Percentiles rank a stretch among this genome's conserved stretches.
phyloP scores from a whole-genome alignment of 352 stramenopile genomes.

The Phytophthora hybrid region DNA sequence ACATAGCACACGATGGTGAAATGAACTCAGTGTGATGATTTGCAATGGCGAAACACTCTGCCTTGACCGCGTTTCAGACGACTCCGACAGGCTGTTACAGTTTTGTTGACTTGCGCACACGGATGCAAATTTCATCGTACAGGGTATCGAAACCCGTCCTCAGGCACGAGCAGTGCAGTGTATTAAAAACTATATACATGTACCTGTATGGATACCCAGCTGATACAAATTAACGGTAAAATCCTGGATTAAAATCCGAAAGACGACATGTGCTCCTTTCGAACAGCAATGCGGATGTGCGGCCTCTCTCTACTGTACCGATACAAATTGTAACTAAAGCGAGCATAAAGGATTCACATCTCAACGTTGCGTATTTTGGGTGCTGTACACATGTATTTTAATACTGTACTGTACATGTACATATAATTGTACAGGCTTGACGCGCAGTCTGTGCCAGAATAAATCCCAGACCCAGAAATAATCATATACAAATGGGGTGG shows the following conservation, averaged over 20 bases:
- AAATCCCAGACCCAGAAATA: no score
- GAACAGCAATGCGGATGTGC: neutral
- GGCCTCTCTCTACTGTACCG: neutral
- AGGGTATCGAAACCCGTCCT: neutral
- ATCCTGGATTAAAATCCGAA: neutral
- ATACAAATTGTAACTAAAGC: no score
- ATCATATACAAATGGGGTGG: no score
- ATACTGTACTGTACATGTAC: no score
- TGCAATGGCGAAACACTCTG: neutral
- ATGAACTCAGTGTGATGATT: constrained; percentile 10
- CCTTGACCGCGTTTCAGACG: neutral
- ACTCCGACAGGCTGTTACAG: neutral
- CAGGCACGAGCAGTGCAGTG: neutral
- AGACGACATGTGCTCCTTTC: neutral
- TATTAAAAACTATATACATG: no score
- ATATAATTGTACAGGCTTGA: no score
- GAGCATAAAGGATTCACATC: no score
- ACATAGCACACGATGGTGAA: constrained; percentile 5
- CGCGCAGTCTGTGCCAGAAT: no score
- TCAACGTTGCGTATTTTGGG: no score
- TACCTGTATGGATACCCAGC: no score
- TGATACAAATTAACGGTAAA: neutral
- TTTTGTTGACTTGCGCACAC: neutral
- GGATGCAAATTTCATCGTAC: neutral
- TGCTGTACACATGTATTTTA: no score